phyloP scores from a whole-genome alignment of 1,284 basidiomycete genomes.

The Trametes sp. region DNA sequence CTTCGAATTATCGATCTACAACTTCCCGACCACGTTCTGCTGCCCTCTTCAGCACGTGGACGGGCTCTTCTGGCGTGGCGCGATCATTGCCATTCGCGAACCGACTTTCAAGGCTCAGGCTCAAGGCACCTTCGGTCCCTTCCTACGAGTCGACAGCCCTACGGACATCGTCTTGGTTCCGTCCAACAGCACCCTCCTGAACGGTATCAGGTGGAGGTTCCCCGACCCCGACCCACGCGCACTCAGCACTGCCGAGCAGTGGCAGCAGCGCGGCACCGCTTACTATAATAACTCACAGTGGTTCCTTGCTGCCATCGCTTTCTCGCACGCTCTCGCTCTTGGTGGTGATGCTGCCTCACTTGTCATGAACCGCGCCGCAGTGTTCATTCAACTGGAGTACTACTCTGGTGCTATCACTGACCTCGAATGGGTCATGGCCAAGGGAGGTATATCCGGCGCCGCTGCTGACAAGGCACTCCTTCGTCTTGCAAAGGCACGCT shows the following conservation, averaged over 20 bases:
- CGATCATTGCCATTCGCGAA: slow-evolving; percentile 43
- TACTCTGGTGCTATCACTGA: slow-evolving; percentile 35
- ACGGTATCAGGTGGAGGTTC: slow-evolving; percentile 20
- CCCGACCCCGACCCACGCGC: slow-evolving; percentile 6
- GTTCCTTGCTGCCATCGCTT: slow-evolving; percentile 38
- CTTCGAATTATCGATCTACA: slow-evolving; percentile 38
- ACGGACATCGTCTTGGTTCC: slow-evolving; percentile 39
- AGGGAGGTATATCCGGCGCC: neutral
- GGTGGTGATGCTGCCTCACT: slow-evolving; percentile 21
- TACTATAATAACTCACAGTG: slow-evolving; percentile 31
- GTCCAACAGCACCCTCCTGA: slow-evolving; percentile 13
- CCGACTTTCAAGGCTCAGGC: slow-evolving; percentile 39
- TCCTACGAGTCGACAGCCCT: slow-evolving; percentile 43
- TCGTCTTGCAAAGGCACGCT: slow-evolving; percentile 24
- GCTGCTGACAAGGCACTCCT: slow-evolving; percentile 18
- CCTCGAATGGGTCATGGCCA: slow-evolving; percentile 25
- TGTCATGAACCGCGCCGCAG: slow-evolving; percentile 33
- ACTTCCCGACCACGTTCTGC: slow-evolving; percentile 37
- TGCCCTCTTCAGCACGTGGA: slow-evolving; percentile 36
- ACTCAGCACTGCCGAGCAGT: slow-evolving; percentile 24
- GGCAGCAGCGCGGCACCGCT: slow-evolving; percentile 28
- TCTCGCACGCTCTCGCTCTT: slow-evolving; percentile 32
- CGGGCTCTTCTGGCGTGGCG: slow-evolving; percentile 41
- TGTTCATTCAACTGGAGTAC: slow-evolving; percentile 34
- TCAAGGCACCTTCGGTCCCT: slow-evolving; percentile 23